Conservation (phyloP, 139 green algal genomes). For the Astrephomene gubernaculifera region DNA sequence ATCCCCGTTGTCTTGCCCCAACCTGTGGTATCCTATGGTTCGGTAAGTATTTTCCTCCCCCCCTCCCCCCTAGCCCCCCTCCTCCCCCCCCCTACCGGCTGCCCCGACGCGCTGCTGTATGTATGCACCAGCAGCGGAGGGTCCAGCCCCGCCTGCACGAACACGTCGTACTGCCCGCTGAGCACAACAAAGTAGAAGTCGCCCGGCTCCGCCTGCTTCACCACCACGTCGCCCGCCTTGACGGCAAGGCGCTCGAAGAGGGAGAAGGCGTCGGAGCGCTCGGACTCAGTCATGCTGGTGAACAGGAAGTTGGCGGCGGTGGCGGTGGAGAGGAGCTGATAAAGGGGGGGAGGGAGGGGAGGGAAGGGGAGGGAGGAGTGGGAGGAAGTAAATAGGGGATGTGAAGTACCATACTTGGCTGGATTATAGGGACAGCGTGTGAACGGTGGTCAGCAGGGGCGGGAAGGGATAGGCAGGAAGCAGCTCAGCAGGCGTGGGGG, state of each 20-base stretch:
- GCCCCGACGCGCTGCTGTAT: slow-evolving; percentile 53
- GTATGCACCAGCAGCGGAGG: slow-evolving; percentile 69
- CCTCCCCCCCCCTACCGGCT: background rate
- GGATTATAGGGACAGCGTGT: too few relatives aligned
- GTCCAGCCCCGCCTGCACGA: slow-evolving; percentile 51
- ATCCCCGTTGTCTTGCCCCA: too few relatives aligned
- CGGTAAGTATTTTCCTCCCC: too few relatives aligned
- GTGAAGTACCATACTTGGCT: too few relatives aligned
- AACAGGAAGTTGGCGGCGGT: slow-evolving; percentile 75
- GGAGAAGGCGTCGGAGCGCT: slow-evolving; percentile 46
- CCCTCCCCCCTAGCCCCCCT: background rate
- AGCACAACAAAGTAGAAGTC: slow-evolving; percentile 70
- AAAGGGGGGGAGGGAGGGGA: background rate
- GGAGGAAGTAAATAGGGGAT: too few relatives aligned
- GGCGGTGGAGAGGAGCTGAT: slow-evolving; percentile 2
- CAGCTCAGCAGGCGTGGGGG: too few relatives aligned
- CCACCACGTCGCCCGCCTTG: slow-evolving; percentile 64
- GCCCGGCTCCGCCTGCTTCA: slow-evolving; percentile 67
- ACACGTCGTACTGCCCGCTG: slow-evolving; percentile 66
- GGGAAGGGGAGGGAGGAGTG: background rate
- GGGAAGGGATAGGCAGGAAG: too few relatives aligned
- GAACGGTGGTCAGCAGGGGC: too few relatives aligned
- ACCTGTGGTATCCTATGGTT: too few relatives aligned
- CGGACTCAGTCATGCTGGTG: slow-evolving; percentile 45
- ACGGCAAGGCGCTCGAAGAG: slow-evolving; percentile 51